A percentile compares a stretch with the other conserved stretches of the same genome.
These are phyloP conservation scores for Ophidiomyces ophidiicola DNA, from an alignment of 2,329 filamentous ascomycete genomes.

Conservation along the genomic window DNA sequence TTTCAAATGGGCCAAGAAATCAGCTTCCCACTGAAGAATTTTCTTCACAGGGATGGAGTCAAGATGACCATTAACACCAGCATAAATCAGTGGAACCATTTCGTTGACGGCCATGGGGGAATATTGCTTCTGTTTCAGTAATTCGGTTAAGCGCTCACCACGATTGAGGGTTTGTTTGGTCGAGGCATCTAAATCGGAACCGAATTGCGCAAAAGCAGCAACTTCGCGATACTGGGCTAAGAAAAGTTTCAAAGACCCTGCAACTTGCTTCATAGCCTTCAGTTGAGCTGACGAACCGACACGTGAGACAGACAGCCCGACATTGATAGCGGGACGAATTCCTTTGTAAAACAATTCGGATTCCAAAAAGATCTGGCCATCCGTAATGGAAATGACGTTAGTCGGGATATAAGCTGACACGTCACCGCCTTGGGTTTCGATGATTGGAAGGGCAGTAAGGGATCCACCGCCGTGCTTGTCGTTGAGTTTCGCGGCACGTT, in stretches of 20 bases:
- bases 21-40: slow-evolving; percentile 85
- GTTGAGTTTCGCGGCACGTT: slow-evolving; percentile 99
- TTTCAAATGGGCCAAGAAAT: slow-evolving; percentile 87
- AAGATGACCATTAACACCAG: slow-evolving; percentile 95
- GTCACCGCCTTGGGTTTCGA: slow-evolving; percentile 99
- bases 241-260: slow-evolving; percentile 99
- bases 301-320: slow-evolving; percentile 99
- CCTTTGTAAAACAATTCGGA: slow-evolving; percentile 99
- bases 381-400: slow-evolving; percentile 99
- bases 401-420: slow-evolving; percentile 99
- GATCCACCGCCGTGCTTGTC: slow-evolving; percentile 89
- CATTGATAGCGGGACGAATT: slow-evolving; percentile 99
- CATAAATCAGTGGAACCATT: slow-evolving; percentile 99
- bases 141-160: slow-evolving; percentile 97
- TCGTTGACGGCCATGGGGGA: slow-evolving; percentile 96
- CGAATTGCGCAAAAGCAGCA: slow-evolving; percentile 98
- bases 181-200: slow-evolving; percentile 96
- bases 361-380: slow-evolving; percentile 99
- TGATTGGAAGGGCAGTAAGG: slow-evolving; percentile 90
- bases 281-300: slow-evolving; percentile 98
- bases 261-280: slow-evolving; percentile 99
- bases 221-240: slow-evolving; percentile 99
- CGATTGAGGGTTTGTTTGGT: slow-evolving; percentile 97
- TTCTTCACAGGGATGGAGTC: slow-evolving; percentile 80
- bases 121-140: slow-evolving; percentile 99